Base-by-base conservation (phyloP, 352 stramenopile species). In the Phytophthora nicotianae region DNA sequence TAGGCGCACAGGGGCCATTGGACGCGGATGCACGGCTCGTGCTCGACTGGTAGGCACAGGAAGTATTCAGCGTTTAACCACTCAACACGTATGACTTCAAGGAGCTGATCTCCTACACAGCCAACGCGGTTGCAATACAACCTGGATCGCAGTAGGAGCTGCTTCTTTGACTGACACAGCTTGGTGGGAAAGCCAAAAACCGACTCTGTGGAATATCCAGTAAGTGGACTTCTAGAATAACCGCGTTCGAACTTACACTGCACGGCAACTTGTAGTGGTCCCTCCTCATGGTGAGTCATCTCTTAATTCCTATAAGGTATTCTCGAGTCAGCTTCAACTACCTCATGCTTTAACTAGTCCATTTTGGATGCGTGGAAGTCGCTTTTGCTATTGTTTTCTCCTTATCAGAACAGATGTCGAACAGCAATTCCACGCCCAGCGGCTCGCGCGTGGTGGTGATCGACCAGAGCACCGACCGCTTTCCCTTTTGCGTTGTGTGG, bases 401-500 rank as follows among this genome's bases (percentile, higher is more conserved):
- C 26, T 48, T 17, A 48, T 27, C 20, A 17, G 3, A 48, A 29
- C 42, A 50, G 13, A 50, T 50, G 42, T 1, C 42, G 13, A 50
- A 11, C 24, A 40, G 47, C 13, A n/a, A n/a, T n/a, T n/a, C n/a
- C n/a, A n/a, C n/a, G n/a, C n/a, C n/a, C n/a, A n/a, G n/a, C n/a
- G n/a, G n/a, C n/a, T 57, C 55, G 13, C 38, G 35, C 16, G 24
- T 10, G 2, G 38, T 46, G 16, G 16, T 23, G 20, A 58, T 83
- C 48, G 63, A 81, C 47, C 33, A 59, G 11, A 56, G 47, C 10
- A 56, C 45, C 9, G 67, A 81, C 38, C 79, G 80, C 49, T 96
- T 90, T 66, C 91, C 90, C 13, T 97, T 94, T 74, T 97, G 90
- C 63, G 85, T 98, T 45, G 89, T 97, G 35, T 97, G 90, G 91